Evolutionary conservation across 176 grass and related monocot genomes (phyloP).

Genomic region (Miscanthus lutarioriparius): DNA sequence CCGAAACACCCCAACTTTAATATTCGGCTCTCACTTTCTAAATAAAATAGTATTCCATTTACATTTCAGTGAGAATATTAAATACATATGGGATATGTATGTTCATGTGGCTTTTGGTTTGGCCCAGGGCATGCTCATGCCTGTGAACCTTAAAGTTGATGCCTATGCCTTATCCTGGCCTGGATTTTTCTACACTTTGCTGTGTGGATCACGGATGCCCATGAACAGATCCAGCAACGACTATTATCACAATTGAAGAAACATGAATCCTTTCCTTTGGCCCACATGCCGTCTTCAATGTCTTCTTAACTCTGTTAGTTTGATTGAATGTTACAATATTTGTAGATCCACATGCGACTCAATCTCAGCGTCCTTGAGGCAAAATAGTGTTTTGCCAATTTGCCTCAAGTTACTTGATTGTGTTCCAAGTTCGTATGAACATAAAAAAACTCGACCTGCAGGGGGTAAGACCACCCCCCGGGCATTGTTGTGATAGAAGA

Average conservation of each 20-base stretch:
- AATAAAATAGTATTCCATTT: not conserved
- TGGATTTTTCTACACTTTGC: not conserved
- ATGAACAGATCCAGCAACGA: not conserved
- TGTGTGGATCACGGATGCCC: not conserved
- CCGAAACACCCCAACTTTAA: not conserved
- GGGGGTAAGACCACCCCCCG: no score
- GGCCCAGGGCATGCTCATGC: not conserved
- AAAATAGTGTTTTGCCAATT: not conserved
- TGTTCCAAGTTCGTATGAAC: slow-evolving; percentile 3
- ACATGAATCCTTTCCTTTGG: not conserved
- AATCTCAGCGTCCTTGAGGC: not conserved
- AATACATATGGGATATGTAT: not conserved
- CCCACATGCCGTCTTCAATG: not conserved
- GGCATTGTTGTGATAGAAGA: no score
- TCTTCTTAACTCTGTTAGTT: slow-evolving; percentile 3
- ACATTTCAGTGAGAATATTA: not conserved
- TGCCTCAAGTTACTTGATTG: slow-evolving; percentile 12
- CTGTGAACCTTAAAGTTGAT: not conserved
- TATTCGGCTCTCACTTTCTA: not conserved
- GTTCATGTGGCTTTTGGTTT: slow-evolving; percentile 1
- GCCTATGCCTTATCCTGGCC: not conserved
- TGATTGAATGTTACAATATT: not conserved
- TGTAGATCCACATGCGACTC: not conserved
- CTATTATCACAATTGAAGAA: slow-evolving; percentile 1
- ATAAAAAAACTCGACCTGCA: not conserved